phyloP scores from a whole-genome alignment of 78 protist species.

The Dictyostelium brefeldianum region DNA sequence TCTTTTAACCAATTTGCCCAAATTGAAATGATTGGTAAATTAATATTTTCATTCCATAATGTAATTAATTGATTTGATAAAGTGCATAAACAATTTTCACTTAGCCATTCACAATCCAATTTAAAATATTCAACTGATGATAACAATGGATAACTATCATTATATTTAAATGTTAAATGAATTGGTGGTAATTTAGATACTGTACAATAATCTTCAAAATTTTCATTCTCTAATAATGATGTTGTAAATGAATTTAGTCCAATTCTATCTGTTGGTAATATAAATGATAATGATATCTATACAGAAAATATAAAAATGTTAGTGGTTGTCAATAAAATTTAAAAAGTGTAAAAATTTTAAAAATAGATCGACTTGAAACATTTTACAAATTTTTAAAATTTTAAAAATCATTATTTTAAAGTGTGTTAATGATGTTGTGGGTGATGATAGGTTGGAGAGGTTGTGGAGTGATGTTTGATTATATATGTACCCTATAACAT shows the following conservation, averaged over 20 bases:
- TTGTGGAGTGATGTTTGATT: no score
- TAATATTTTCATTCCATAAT: neutral
- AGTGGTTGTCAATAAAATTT: no score
- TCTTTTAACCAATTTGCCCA: conserved; percentile 26
- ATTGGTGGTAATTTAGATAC: conserved; percentile 36
- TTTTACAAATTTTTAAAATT: no score
- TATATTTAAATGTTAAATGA: conserved; percentile 15
- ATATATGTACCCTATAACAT: conserved; percentile 20
- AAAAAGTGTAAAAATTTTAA: no score
- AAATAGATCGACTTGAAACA: no score
- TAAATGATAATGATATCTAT: neutral
- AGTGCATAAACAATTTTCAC: neutral
- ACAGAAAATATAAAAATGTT: no score
- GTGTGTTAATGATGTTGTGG: no score
- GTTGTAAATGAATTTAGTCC: conserved; percentile 7
- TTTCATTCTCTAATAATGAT: conserved; percentile 7
- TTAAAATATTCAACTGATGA: neutral
- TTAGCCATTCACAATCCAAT: conserved; percentile 16
- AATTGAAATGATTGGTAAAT: conserved; percentile 20
- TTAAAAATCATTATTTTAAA: no score
- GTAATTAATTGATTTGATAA: conserved; percentile 1
- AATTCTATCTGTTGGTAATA: conserved; percentile 14
- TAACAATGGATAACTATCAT: conserved; percentile 16
- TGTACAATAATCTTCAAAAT: conserved; percentile 27
- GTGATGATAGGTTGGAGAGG: no score